phyloP scores from a whole-genome alignment of 306 rosid species.

The Dalbergia oliveri region DNA sequence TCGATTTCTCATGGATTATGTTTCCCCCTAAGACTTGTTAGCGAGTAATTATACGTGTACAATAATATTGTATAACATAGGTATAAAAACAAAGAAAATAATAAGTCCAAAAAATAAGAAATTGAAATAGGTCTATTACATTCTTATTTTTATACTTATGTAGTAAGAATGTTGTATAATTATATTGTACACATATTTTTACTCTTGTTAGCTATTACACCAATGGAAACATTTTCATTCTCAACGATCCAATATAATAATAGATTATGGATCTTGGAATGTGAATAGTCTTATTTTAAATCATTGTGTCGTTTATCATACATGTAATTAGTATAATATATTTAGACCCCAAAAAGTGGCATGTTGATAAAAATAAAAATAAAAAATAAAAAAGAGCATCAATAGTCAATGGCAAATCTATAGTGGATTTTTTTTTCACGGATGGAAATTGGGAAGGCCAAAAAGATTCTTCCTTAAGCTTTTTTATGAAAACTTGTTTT shows the following conservation, averaged over 20 bases:
- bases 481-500: slow-evolving; percentile 28
- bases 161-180: too few species aligned
- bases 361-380: slow-evolving; percentile 22
- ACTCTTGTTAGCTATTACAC: background rate
- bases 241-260: slow-evolving; percentile 32
- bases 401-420: slow-evolving; percentile 45
- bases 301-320: slow-evolving; percentile 49
- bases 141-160: too few species aligned
- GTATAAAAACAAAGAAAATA: too few species aligned
- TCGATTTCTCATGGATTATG: slow-evolving; percentile 20
- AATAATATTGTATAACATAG: too few species aligned
- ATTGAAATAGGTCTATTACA: too few species aligned
- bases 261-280: slow-evolving; percentile 44
- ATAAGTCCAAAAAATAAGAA: too few species aligned
- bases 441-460: slow-evolving; percentile 4
- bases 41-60: too few species aligned
- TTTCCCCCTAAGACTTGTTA: slow-evolving; percentile 4
- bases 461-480: slow-evolving; percentile 35
- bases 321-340: slow-evolving; percentile 28
- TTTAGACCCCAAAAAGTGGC: background rate
- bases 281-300: slow-evolving; percentile 50
- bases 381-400: background rate
- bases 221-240: slow-evolving; percentile 21
- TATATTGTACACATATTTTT: too few species aligned
- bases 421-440: slow-evolving; percentile 43